Evolutionary conservation across 2,329 filamentous ascomycete genomes (phyloP).

Genomic region (Monilinia laxa): DNA sequence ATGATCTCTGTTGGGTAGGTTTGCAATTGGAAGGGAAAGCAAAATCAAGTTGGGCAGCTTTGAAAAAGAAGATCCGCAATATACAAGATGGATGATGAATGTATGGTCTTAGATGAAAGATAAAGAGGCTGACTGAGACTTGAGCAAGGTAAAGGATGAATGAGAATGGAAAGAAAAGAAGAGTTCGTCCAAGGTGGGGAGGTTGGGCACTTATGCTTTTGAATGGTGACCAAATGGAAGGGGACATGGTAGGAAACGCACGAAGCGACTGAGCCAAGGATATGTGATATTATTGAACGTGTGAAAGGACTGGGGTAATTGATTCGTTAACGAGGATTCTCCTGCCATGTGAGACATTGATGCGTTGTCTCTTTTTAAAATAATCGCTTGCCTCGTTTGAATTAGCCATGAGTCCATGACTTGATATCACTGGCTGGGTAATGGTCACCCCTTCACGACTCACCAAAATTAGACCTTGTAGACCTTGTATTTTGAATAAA

Average conservation of each 20-base stretch:
- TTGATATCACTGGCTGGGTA: constrained; percentile 9
- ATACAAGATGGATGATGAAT: constrained; percentile 23
- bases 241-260: constrained; percentile 22
- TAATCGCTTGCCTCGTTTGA: constrained; percentile 12
- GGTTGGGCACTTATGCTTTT: constrained; percentile 36
- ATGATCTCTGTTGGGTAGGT: constrained; percentile 21
- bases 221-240: constrained; percentile 21
- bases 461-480: constrained; percentile 8
- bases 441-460: constrained; percentile 12
- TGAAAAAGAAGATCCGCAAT: constrained; percentile 19
- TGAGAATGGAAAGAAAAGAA: constrained; percentile 27
- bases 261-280: constrained; percentile 16
- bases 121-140: constrained; percentile 22
- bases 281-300: constrained; percentile 17
- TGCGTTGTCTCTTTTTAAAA: constrained; percentile 33
- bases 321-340: constrained; percentile 19
- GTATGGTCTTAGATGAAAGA: constrained; percentile 27
- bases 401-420: constrained; percentile 15
- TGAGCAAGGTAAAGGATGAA: constrained; percentile 25
- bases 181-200: constrained; percentile 28
- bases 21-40: constrained; percentile 25
- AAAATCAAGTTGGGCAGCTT: constrained; percentile 21
- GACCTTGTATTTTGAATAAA: neutral
- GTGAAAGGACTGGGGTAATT: constrained; percentile 2
- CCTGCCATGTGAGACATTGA: constrained; percentile 35